Base-by-base conservation (phyloP, 805 yeast species). In the Grigorovia humatica region DNA sequence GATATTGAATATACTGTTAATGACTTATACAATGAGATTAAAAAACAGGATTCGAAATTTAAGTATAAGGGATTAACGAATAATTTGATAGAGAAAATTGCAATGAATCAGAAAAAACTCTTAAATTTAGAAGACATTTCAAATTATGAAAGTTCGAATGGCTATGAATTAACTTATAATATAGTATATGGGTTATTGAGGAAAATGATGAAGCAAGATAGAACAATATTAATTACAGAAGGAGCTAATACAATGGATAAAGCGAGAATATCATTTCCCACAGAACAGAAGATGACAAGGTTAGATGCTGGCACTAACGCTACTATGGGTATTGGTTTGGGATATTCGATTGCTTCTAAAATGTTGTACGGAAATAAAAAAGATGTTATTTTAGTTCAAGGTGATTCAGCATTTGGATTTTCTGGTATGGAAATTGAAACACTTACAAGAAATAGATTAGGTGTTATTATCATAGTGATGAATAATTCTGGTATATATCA, bases 181-280 rank as follows among this genome's bases (percentile, higher is more conserved):
- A 73, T 76, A 18, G 83, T 78, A 0, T 80, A 82, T 62, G 75
- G 71, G 17, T 65, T 66, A 0, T 67, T 83, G 11, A 65, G 80
- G 23, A 74, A 73, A 0, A 55, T 68, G 1, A 64, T 81, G 32
- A 54, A 62, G 38, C 65, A 66, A 46, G 54, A 63, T 8, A 57
- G 69, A 12, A 66, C 77, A 1, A 59, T 80, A 2, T 70, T 75
- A 42, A 75, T 83, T 1, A 73, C 81, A 4, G 89, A 83, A 63
- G 89, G 89, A n/a, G 88, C 89, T 1, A 82, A 82, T 59, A 82
- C 88, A 0, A 83, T 83, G 88, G 89, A 83, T 57, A 71, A 78
- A 20, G 82, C 88, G 1, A 70, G 89, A 47, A 70, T 80, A 11
- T 76, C 83, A 0, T 82, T 83, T 61, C 78, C 80, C 5, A 70